Evolutionary conservation across 176 grass and related monocot genomes (phyloP), one percentile per base, ranked within the genome.

Genomic region (Poa annua): DNA sequence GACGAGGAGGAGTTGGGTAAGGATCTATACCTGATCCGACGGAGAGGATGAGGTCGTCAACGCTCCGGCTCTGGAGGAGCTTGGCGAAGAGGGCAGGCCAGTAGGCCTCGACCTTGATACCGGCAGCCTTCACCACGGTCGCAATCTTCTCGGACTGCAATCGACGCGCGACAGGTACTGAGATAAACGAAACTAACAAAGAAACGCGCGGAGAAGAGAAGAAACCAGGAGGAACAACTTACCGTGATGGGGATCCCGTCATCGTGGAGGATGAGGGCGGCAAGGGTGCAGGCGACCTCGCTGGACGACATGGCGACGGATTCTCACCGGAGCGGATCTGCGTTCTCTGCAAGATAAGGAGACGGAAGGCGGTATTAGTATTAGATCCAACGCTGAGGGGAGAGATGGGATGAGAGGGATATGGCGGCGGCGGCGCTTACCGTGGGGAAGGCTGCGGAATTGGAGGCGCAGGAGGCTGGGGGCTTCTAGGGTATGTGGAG

Each of bases 41-140:
- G 51, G 88, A 91, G 59, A 87, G 79, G 66, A 94, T 93, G 57
- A 97, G 90, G 48, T 97, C 95, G 2, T 87, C 92, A 1, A 92
- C 92, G 86, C 65, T 94, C 35, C 95, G 76, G 71, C 64, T 91
- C 84, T 88, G 71, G 0, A 97, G 86, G 26, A 97, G 92, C 84
- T 94, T 97, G 65, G 88, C 88, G 84, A 97, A 97, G 66, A 97
- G 92, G 2, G 86, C 39, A 0, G 90, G 84, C 95, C 95, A 97
- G 88, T 92, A 97, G 19, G 90, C 76, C 51, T 97, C 92, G 0
- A 89, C 84, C 81, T 89, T 97, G 86, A 97, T 57, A 81, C 90
- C 90, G 39, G 95, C 88, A 11, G 95, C 88, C 88, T 94, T 89
- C 20, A 94, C 88, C 8, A 94, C 0, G 2, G 92, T 84, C 0